Percentiles rank a stretch among this genome's conserved stretches.
These are phyloP conservation scores for Pseudogymnoascus sp. DNA, from an alignment of 2,329 filamentous ascomycete species.

Conservation along the genomic window DNA sequence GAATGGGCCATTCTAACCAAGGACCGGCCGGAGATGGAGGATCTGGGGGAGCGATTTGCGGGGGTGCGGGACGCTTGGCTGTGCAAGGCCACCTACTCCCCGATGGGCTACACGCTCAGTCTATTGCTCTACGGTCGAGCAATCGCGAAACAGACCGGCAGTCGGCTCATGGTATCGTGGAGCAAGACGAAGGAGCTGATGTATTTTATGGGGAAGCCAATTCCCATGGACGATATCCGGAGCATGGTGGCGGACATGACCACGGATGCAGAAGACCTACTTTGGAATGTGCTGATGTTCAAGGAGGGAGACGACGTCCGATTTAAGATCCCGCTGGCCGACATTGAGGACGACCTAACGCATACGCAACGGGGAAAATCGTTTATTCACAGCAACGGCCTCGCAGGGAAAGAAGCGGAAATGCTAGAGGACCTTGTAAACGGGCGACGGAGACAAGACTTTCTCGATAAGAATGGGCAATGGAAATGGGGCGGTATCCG, in stretches of 20 bases:
- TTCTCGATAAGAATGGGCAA: not conserved
- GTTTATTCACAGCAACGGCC: not conserved
- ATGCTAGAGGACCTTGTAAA: not conserved
- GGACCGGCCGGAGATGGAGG: not conserved
- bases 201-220: not conserved
- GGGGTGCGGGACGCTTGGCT: not conserved
- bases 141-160: not conserved
- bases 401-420: not conserved
- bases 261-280: not conserved
- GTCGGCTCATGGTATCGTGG: constrained; percentile 3
- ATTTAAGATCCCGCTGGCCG: not conserved
- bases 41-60: not conserved
- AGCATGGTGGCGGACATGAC: not conserved
- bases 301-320: not conserved
- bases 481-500: not conserved
- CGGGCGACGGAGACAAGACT: not conserved
- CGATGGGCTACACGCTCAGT: constrained; percentile 5
- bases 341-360: not conserved
- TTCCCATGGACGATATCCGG: not conserved
- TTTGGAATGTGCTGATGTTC: constrained; percentile 7
- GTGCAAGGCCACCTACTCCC: constrained; percentile 8
- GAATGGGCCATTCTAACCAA: not conserved
- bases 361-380: not conserved
- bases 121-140: not conserved
- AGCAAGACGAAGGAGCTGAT: not conserved